Conservation (phyloP, 2,329 filamentous ascomycete species). For the Penicillium sp. region DNA sequence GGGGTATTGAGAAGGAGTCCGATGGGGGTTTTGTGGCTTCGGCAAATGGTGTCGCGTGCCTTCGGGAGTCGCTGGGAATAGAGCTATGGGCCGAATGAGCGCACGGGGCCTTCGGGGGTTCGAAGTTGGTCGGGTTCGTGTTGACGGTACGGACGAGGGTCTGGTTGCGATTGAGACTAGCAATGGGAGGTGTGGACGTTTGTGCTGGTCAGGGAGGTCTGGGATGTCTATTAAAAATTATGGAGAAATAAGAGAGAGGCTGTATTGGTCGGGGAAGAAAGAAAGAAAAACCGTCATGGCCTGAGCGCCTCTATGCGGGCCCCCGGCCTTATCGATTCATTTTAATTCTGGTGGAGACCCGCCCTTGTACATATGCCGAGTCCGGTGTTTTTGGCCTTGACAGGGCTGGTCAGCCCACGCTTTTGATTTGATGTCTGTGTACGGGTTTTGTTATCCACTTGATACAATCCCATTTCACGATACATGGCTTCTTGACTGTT, state of each 20-base stretch:
- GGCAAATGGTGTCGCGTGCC: slow-evolving; percentile 6
- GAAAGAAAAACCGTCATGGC: slow-evolving; percentile 19
- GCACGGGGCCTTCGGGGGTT: neutral
- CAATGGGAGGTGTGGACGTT: too few species aligned
- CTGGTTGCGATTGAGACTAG: neutral
- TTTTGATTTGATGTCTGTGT: neutral
- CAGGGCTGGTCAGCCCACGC: neutral
- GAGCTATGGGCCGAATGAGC: neutral
- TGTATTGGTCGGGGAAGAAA: neutral
- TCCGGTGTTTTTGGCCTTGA: neutral
- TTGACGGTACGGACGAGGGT: neutral
- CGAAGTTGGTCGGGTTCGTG: too few species aligned
- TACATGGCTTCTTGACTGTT: neutral
- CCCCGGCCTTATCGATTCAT: slow-evolving; percentile 21
- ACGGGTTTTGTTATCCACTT: neutral
- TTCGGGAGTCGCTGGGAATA: neutral
- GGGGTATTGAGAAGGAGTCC: neutral
- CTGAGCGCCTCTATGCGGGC: slow-evolving; percentile 23
- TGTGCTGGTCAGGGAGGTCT: neutral
- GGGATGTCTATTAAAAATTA: neutral
- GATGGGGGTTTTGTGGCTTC: neutral
- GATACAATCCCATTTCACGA: neutral
- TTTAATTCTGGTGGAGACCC: slow-evolving; percentile 8
- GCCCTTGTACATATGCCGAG: neutral
- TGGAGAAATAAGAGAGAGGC: neutral